Base-by-base conservation (phyloP, 192 early-diverging fungal species). In the Coemansia brasiliensis region DNA sequence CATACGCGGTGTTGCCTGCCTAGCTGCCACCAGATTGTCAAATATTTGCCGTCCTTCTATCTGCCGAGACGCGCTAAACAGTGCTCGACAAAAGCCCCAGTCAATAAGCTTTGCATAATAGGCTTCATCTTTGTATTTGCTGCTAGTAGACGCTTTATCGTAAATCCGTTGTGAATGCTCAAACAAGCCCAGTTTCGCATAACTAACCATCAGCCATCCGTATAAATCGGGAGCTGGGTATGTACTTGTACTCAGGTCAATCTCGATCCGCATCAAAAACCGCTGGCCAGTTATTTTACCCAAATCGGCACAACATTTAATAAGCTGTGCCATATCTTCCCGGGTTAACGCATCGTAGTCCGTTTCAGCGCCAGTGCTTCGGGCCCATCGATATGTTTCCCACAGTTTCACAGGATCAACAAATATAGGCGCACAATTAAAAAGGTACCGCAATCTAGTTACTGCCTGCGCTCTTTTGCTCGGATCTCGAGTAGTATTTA, bases 61-160 rank as follows among this genome's bases (percentile, higher is more conserved):
- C 35, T 79, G 75, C n/a, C 57, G 65, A 21, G 24, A 35, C 5
- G 52, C 27, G 4, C 53, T 16, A 27, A 79, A 51, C 0, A 79
- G 61, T 21, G 69, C 65, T 16, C 39, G 21, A 5, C 69, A 79
- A 57, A 79, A 53, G 58, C 61, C 50, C 65, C 69, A 72, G n/a
- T 67, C 65, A 0, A 51, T 16, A 16, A 22, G 18, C 20, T 18
- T 40, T 43, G 17, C 11, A 39, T 38, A 15, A 3, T 32, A 17
- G 21, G 29, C 13, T 4, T 42, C 44, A 38, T 39, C 5, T 8
- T 24, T 18, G 26, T 45, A 18, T 10, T 35, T 21, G 9, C 26
- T 44, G 32, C 39, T 39, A 9, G n/a, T 16, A 1, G 16, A 16
- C 9, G 41, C 61, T 5, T 55, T 59, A 2, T n/a, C 10, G 32